Conservation (phyloP, 2,329 filamentous ascomycete species). For the Penicillium brevicompactum region DNA sequence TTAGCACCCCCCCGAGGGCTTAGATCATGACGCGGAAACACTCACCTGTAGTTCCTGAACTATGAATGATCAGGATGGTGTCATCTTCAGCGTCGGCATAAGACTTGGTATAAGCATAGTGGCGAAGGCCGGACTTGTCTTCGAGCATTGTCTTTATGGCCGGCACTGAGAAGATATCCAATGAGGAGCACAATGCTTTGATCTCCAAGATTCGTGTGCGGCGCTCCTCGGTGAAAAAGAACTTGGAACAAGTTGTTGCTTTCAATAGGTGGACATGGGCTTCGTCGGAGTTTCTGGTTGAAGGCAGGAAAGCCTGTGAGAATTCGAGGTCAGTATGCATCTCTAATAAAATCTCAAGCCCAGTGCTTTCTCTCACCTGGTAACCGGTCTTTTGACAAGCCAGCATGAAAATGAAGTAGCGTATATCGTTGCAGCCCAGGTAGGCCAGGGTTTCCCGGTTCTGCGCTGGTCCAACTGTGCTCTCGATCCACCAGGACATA, state of each 20-base stretch:
- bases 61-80: slow-evolving; percentile 34
- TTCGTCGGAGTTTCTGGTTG: slow-evolving; percentile 25
- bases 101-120: slow-evolving; percentile 22
- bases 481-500: slow-evolving; percentile 25
- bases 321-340: background rate
- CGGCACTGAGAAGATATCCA: slow-evolving; percentile 13
- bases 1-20: slow-evolving; percentile 17
- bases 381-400: slow-evolving; percentile 30
- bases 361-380: slow-evolving; percentile 8
- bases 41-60: slow-evolving; percentile 41
- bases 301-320: slow-evolving; percentile 21
- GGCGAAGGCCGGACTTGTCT: slow-evolving; percentile 6
- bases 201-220: slow-evolving; percentile 43
- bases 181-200: slow-evolving; percentile 7
- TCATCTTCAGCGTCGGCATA: slow-evolving; percentile 29
- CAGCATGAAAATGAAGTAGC: slow-evolving; percentile 25
- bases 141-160: slow-evolving; percentile 10
- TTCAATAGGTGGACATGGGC: slow-evolving; percentile 19
- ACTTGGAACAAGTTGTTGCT: slow-evolving; percentile 17
- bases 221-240: slow-evolving; percentile 32
- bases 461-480: slow-evolving; percentile 9
- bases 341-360: background rate
- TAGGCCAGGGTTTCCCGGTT: slow-evolving; percentile 24
- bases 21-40: slow-evolving; percentile 18
- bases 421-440: slow-evolving; percentile 27